Base-by-base conservation (phyloP, 768 basidiomycete genomes). In the Tylopilus balloui region DNA sequence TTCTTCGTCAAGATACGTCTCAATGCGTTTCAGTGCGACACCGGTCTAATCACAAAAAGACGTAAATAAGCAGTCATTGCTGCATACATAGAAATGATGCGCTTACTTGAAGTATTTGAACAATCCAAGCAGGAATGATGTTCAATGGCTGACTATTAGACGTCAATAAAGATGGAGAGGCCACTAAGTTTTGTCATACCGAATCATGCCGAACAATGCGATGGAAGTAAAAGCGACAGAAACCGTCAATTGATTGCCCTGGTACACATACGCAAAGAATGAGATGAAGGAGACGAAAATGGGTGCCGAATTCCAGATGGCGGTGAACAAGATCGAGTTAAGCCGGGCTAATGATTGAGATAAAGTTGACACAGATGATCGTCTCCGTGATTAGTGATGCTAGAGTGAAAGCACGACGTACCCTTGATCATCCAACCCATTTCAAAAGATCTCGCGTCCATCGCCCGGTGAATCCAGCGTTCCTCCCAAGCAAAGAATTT, bases 151-250 rank as follows among this genome's bases (percentile, higher is more conserved):
- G 63, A 27, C 85, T 82, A 45, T 37, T 14, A 1, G 5, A 38
- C 15, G 29, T 36, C 6, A 17, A 37, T 47, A n/a, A 42, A 21
- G 42, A 38, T 32, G 19, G 19, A 24, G 2, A 1, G 52, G 29
- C n/a, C 7, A 13, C 35, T 32, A 35, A 51, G 28, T 3, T 47
- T 29, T 7, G 1, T 17, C 53, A 52, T 70, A 82, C 77, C 81
- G 77, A 58, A 96, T 75, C 92, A 96, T 92, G 39, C 75, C 75
- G 67, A 95, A 95, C 36, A 95, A 66, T 0, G 90, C 79, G 29
- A 96, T 86, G 0, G 91, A 74, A 79, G 93, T 95, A 62, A 95
- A 95, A 0, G 94, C 93, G 15, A 81, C 76, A 9, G 85, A 75
- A 42, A 93, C 75, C 0, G 89, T 86, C 40, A 98, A 65, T 62